Evolutionary conservation across 192 early-diverging fungal species (phyloP).

Genomic region (Umbelopsis vinacea): DNA sequence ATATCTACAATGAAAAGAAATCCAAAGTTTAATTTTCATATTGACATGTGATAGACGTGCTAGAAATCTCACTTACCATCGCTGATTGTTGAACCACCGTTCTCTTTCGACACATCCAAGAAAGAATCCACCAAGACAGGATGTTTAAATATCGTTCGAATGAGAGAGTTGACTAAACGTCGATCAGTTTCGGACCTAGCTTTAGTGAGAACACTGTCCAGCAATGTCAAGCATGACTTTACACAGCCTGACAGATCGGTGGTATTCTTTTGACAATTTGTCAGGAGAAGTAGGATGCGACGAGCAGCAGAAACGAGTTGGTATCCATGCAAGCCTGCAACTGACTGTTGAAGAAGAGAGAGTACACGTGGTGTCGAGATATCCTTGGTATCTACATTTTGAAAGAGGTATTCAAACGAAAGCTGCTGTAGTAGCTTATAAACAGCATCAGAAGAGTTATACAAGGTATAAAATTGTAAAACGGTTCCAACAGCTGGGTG

Average conservation of each 20-base stretch:
- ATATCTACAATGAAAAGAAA: background rate
- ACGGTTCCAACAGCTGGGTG: slow-evolving; percentile 47
- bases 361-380: background rate
- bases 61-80: background rate
- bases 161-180: background rate
- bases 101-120: background rate
- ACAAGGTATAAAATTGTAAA: slow-evolving; percentile 27
- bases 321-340: background rate
- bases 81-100: background rate
- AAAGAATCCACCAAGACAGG: background rate
- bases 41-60: too few relatives aligned
- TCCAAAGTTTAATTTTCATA: background rate
- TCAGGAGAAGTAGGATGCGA: background rate
- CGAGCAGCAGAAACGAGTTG: background rate
- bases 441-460: background rate
- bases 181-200: background rate
- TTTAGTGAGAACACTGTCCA: background rate
- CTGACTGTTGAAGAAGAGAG: background rate
- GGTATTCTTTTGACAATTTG: background rate
- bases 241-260: background rate
- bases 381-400: background rate
- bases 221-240: background rate
- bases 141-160: slow-evolving; percentile 6
- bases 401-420: background rate
- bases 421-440: background rate